Evolutionary conservation across 108 stramenopile genomes (phyloP).

Genomic region (Cylindrotheca fusiformis): DNA sequence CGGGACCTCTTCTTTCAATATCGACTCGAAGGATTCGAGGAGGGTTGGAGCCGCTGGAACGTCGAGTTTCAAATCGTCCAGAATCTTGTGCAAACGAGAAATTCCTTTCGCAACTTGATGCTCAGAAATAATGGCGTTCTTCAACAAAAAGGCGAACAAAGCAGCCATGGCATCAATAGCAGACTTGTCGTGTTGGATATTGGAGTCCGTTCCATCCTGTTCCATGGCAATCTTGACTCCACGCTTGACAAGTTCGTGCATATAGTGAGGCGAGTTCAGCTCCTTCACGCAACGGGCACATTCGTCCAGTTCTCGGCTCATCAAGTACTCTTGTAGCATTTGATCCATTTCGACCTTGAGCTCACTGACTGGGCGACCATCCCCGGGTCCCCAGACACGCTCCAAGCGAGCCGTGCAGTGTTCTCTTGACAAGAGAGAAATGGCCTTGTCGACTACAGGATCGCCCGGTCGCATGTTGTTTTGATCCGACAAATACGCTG

Average conservation of each 20-base stretch:
- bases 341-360: slow-evolving; percentile 94
- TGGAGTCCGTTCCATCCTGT: slow-evolving; percentile 58
- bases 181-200: slow-evolving; percentile 32
- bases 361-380: slow-evolving; percentile 91
- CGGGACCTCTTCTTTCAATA: slow-evolving; percentile 55
- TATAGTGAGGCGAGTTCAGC: slow-evolving; percentile 84
- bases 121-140: slow-evolving; percentile 79
- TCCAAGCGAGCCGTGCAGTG: slow-evolving; percentile 91
- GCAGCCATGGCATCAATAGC: slow-evolving; percentile 86
- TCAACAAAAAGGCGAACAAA: slow-evolving; percentile 59
- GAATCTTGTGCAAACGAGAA: slow-evolving; percentile 57
- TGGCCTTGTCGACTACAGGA: slow-evolving; percentile 84
- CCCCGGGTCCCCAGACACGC: slow-evolving; percentile 95
- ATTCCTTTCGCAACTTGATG: slow-evolving; percentile 82
- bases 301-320: slow-evolving; percentile 91
- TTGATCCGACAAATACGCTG: slow-evolving; percentile 90
- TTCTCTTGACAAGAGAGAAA: slow-evolving; percentile 77
- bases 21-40: slow-evolving; percentile 66
- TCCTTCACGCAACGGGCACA: slow-evolving; percentile 90
- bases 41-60: slow-evolving; percentile 68
- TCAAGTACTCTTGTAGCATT: slow-evolving; percentile 86
- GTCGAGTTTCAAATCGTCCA: slow-evolving; percentile 72
- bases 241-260: slow-evolving; percentile 97
- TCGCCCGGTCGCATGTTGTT: slow-evolving; percentile 82
- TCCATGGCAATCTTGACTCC: slow-evolving; percentile 90